phyloP scores from a whole-genome alignment of 345 rosid genomes.

The Jatropha curcas region DNA sequence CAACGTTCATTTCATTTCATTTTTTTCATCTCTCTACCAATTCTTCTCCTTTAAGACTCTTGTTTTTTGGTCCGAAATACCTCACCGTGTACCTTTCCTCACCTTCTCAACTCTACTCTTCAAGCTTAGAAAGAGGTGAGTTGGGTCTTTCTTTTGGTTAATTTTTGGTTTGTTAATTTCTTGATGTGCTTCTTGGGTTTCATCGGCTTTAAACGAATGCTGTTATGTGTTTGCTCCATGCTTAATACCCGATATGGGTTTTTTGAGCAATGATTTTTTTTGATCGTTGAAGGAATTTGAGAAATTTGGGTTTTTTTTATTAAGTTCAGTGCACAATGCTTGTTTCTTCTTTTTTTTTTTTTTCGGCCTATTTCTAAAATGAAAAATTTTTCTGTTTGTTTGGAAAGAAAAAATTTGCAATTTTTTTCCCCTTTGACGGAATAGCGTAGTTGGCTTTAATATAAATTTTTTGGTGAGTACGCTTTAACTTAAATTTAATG shows the following conservation, averaged over 20 bases:
- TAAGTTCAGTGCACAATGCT: background rate
- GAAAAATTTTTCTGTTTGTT: background rate
- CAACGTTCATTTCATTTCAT: background rate
- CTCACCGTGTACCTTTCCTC: background rate
- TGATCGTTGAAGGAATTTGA: background rate
- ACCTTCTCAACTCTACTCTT: background rate
- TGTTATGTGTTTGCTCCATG: background rate
- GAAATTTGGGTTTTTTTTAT: background rate
- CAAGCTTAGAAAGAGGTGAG: background rate
- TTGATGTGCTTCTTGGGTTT: background rate
- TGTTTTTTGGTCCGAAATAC: background rate
- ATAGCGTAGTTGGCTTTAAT: background rate
- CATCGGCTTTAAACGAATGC: background rate
- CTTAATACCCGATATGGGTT: no score
- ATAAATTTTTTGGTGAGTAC: no score
- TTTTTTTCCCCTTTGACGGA: background rate
- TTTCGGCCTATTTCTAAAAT: background rate
- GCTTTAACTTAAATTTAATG: no score
- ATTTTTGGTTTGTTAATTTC: background rate
- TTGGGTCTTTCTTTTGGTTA: background rate
- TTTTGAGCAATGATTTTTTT: no score
- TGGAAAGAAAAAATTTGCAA: background rate
- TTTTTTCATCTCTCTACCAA: background rate
- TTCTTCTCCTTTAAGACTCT: background rate
- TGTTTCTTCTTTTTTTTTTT: no score